Percentiles rank a stretch among this genome's conserved stretches.
These are phyloP conservation scores for Pecoramyces ruminantium DNA, from an alignment of 192 early-diverging fungal species.

Conservation along the genomic window DNA sequence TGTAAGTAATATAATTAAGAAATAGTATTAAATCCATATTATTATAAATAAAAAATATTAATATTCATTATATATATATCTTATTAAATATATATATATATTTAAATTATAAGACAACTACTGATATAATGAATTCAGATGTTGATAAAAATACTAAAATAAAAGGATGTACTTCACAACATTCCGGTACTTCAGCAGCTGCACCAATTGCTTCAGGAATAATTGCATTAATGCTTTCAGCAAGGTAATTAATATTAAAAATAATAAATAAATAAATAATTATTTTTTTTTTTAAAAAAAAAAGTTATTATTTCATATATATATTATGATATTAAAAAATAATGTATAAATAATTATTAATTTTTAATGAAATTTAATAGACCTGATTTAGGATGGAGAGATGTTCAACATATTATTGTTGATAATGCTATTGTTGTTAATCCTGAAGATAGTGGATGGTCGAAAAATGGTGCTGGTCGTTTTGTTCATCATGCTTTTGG, in stretches of 20 bases:
- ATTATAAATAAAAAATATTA: too few relatives aligned
- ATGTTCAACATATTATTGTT: conserved; percentile 75
- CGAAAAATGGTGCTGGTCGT: conserved; percentile 42
- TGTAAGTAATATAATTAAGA: conserved; percentile 22
- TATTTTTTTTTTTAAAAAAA: too few relatives aligned
- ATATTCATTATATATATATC: too few relatives aligned
- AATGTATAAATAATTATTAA: background rate
- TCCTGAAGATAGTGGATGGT: conserved; percentile 56
- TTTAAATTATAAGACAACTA: background rate
- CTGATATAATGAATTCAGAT: background rate
- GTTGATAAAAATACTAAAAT: background rate
- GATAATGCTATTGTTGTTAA: conserved; percentile 58
- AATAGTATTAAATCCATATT: too few relatives aligned
- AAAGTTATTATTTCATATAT: too few relatives aligned
- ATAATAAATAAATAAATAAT: too few relatives aligned
- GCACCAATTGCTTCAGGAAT: conserved; percentile 85
- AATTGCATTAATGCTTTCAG: conserved; percentile 60
- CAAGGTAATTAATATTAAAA: conserved; percentile 18
- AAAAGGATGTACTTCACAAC: conserved; percentile 44
- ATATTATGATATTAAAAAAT: too few relatives aligned
- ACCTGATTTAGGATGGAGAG: conserved; percentile 91
- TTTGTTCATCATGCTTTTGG: conserved; percentile 84
- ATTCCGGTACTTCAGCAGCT: conserved; percentile 90
- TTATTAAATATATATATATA: too few relatives aligned
- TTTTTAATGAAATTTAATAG: conserved; percentile 27